Evolutionary conservation across 352 stramenopile species (phyloP), one percentile per base, ranked within the genome.

Genomic region (Phytopythium helicoides): DNA sequence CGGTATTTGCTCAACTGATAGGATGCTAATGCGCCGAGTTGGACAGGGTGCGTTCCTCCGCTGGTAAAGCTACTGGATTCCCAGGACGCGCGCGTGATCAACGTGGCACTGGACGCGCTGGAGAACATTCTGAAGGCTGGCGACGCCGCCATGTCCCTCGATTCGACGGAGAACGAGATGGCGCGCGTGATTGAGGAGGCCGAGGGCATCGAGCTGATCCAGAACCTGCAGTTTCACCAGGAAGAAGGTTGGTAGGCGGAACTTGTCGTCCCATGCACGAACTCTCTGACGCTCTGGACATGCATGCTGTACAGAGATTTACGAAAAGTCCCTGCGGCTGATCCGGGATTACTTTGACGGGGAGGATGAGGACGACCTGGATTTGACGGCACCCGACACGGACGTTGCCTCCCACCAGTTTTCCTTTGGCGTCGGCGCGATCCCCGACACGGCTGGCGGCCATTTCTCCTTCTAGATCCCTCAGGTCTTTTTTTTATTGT

Each of bases 281-380:
- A 16, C 1, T 31, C 5, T 56, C 49, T 44, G 9, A 31, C 45
- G 31, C 11, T 58, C 56, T 37, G 26, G 15, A 54, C 6, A 11
- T 40, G 12, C 58, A 16, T 45, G 39, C 19, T 52, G 39, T 44
- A 38, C 56, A 94, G 84, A 86, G 23, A 86, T 98, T 25, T 98
- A 98, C 63, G 68, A 96, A 26, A 97, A 97, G 64, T 94, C 92
- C 36, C 73, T 98, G 47, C 88, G 89, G 55, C 97, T 99, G 54
- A 80, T 99, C 23, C 93, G 97, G 62, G 96, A 95, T 23, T 99
- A 98, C 79, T 99, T 99, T 72, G 95, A 96, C 34, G 94, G 96
- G 16, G 96, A 99, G 52, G 96, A 99, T 45, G 97, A 99, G 23
- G 96, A 98, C 55, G 96, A 98, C 64, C 78, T 75, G 23, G 67